Evolutionary conservation across 495 filamentous ascomycete genomes (phyloP), one percentile per base, ranked within the genome.

Genomic region (Opeltia flavorubescens): DNA sequence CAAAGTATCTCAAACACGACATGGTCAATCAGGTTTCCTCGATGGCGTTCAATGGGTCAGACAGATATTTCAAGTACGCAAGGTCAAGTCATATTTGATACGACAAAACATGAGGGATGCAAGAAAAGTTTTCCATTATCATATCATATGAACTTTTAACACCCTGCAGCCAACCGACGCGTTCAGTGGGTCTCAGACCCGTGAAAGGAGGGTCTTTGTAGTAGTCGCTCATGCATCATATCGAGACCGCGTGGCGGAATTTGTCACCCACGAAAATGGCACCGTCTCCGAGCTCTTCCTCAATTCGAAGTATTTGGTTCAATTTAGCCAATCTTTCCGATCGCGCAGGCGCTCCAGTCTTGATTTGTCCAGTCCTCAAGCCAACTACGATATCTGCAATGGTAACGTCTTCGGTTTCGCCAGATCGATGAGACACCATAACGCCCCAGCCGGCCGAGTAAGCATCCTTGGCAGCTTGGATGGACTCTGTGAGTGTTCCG

Each of bases 281-380:
- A 55, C 91, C 82, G 57, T 72, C 69, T 57, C 88, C 89, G 47
- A 99, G 83, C 76, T 99, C 93, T 75, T 99, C 93, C 80, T 96
- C 93, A 57, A 99, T 99, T 60, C 93, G 83, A 65, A 99, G 86
- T 65, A 99, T 95, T 73, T 95, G 93, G 82, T 99, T 98, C 59
- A 99, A 84, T 80, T 99, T 99, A 58, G 93, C 91, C 51, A 96
- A 76, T 72, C 93, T 88, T 78, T 99, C 93, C 46, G 89, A 95
- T 54, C 93, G 75, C 62, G 80, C 80, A 50, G 91, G 91, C 47
- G 91, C 91, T 77, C 91, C 93, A 55, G 91, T 95, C 85, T 98
- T 96, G 79, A 96, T 96, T 75, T 99, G 86, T 52, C 93, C 93
- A 55, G 89, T 71, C 55, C 93, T 83, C 57, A 96, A 81, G 69